Evolutionary conservation across 371 early-diverging fungal species (phyloP), one percentile per base, ranked within the genome.

Genomic region (Rhizopus sp.): DNA sequence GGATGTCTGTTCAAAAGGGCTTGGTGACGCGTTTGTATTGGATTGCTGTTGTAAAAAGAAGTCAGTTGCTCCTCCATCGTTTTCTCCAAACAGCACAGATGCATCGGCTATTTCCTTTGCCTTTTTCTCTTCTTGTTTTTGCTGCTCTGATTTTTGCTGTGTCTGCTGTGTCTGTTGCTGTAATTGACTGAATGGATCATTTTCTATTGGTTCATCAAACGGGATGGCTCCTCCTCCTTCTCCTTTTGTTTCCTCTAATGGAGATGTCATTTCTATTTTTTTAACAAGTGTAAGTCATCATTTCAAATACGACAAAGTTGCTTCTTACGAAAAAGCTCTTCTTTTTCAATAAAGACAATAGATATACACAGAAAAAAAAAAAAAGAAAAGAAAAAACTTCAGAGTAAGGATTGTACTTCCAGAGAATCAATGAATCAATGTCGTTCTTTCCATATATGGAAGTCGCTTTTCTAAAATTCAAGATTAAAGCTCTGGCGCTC

Each of bases 51-150:
- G 12, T 8, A 40, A 63, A 31, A 68, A 67, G 5, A 62, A 33
- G 29, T 63, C 66, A 8, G 59, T 54, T 32, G 52, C 31, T 17
- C 32, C 44, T 7, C n/a, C 42, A 34, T 45, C 17, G 31, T 32
- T 47, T 40, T 54, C 48, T 8, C 63, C 66, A 57, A 72, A 72
- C 53, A 72, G 53, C 30, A 63, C 61, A 17, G 69, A 65, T 3
- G 66, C 72, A 60, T 72, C 72, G 12, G 46, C 59, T 40, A 49
- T 53, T 7, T 54, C 38, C 6, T 56, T 56, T 31, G 30, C 50
- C 16, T 38, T 40, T 34, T 35, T n/a, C 8, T 15, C 44, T 32
- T 46, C 29, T 29, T 23, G 23, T 49, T 39, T 37, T 37, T 35
- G 34, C 40, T 15, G 30, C 30, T 17, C 39, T 34, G n/a, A 34